phyloP scores from a whole-genome alignment of 2,329 filamentous ascomycete genomes.

The Trichoderma sp. region DNA sequence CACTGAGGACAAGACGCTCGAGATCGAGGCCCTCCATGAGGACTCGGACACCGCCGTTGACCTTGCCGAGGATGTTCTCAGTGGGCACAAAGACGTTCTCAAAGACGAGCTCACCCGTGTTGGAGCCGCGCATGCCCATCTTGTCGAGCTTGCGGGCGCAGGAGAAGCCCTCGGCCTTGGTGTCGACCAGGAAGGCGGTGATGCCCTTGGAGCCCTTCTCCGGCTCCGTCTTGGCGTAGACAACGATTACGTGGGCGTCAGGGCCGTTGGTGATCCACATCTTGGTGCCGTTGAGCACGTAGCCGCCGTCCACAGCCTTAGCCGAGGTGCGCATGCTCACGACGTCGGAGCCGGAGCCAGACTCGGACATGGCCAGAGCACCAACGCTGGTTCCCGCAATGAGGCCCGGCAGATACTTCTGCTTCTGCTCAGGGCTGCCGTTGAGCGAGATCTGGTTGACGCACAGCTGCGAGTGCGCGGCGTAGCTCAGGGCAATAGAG shows the following conservation, averaged over 20 bases:
- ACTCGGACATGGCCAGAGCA: slow-evolving; percentile 92
- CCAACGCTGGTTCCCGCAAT: slow-evolving; percentile 81
- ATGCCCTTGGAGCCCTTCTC: slow-evolving; percentile 83
- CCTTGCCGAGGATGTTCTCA: slow-evolving; percentile 75
- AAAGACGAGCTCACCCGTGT: slow-evolving; percentile 92
- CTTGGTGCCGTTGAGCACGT: slow-evolving; percentile 83
- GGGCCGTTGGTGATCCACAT: slow-evolving; percentile 99
- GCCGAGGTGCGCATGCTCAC: slow-evolving; percentile 93
- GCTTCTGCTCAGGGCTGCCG: slow-evolving; percentile 76
- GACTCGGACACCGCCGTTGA: slow-evolving; percentile 84
- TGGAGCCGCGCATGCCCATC: slow-evolving; percentile 95
- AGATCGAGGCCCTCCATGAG: slow-evolving; percentile 96
- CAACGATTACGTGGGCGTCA: slow-evolving; percentile 87
- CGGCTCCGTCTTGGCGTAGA: slow-evolving; percentile 95
- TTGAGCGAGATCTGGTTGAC: slow-evolving; percentile 96
- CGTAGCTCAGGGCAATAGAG: slow-evolving; percentile 86
- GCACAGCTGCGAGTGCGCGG: slow-evolving; percentile 93
- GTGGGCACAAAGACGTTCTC: slow-evolving; percentile 86
- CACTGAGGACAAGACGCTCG: slow-evolving; percentile 86
- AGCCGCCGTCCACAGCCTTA: slow-evolving; percentile 79
- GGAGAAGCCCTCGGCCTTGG: slow-evolving; percentile 71
- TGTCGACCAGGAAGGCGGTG: slow-evolving; percentile 89
- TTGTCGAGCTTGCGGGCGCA: slow-evolving; percentile 93
- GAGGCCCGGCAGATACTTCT: slow-evolving; percentile 74
- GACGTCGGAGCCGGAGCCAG: slow-evolving; percentile 87